Percentiles rank a stretch among this genome's conserved stretches.
Conservation (phyloP, 129 eudicot species). For the Tagetes patula region DNA sequence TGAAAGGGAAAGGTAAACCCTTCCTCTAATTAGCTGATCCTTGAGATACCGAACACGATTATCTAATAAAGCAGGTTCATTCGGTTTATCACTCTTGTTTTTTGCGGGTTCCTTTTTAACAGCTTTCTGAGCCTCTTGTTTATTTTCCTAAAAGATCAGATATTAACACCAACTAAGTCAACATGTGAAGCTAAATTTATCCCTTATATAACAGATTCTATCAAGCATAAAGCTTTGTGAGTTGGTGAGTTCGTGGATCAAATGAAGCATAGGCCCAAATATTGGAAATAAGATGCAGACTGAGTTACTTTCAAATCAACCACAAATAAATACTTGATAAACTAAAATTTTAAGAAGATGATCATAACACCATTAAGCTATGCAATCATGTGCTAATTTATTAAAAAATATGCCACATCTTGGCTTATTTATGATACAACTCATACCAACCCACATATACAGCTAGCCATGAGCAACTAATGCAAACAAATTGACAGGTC, state of each 20-base stretch:
- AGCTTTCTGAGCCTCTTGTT: slow-evolving; percentile 37
- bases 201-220: neutral
- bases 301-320: slow-evolving; percentile 8
- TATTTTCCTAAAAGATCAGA: slow-evolving; percentile 39
- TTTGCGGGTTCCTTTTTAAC: slow-evolving; percentile 37
- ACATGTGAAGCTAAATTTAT: neutral
- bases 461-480: slow-evolving; percentile 16
- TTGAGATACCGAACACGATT: slow-evolving; percentile 73
- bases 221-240: neutral
- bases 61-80: slow-evolving; percentile 43
- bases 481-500: slow-evolving; percentile 9
- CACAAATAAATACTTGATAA: neutral
- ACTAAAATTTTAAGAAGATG: neutral
- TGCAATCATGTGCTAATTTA: neutral
- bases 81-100: slow-evolving; percentile 46
- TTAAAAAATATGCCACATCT: neutral
- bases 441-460: neutral
- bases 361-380: neutral
- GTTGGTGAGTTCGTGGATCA: neutral
- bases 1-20: slow-evolving; percentile 76
- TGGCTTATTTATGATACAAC: slow-evolving; percentile 1
- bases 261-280: neutral
- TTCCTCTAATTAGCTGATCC: slow-evolving; percentile 79
- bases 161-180: slow-evolving; percentile 1
- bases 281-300: slow-evolving; percentile 8